Base-by-base conservation (phyloP, 2,329 filamentous ascomycete genomes). In the Diaporthe batatas region DNA sequence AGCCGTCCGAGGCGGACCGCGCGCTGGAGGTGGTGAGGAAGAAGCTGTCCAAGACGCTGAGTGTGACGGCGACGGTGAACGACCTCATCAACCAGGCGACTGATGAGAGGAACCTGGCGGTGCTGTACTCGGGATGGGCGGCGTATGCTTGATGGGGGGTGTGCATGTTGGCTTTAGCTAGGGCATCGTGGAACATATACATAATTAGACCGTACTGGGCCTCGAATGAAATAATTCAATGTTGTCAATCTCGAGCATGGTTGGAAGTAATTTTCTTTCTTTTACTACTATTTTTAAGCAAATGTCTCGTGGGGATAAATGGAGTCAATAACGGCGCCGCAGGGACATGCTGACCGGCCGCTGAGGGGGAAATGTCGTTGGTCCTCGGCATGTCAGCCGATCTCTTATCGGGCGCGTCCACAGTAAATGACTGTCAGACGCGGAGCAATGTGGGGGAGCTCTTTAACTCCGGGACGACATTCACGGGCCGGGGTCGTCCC, bases 51-150 rank as follows among this genome's bases (percentile, higher is more conserved):
- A 98, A 98, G 86, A 95, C 94, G 2, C 83, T 99, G 80, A 99
- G 96, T 81, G 96, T 98, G 23, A 94, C 93, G 71, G 97, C 96
- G 3, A 98, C 95, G 18, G 96, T 99, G 70, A 98, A 98, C 79
- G 96, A 99, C 80, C 84, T 99, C 75, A 99, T 99, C 76, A 96
- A 98, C 80, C 93, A 97, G 83, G 96, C 96, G 10, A 96, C 93
- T 1, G 96, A 99, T 82, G 95, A 98, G 84, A 90, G 90, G 76
- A 98, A 99, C 80, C 81, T 99, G 79, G 96, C 96, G 2, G 91
- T 98, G 54, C 83, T 99, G 77, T 99, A 96, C 84, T 92, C 92
- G 78, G 92, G 86, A 57, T 84, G 83, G 83, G 83, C 82, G 70
- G 83, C 83, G 53, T 84, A 84, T 78, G 82, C 82, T 73, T 84